These are phyloP conservation scores for Hanseniaspora uvarum DNA, from an alignment of 1,139 yeast species.

Conservation along the genomic window DNA sequence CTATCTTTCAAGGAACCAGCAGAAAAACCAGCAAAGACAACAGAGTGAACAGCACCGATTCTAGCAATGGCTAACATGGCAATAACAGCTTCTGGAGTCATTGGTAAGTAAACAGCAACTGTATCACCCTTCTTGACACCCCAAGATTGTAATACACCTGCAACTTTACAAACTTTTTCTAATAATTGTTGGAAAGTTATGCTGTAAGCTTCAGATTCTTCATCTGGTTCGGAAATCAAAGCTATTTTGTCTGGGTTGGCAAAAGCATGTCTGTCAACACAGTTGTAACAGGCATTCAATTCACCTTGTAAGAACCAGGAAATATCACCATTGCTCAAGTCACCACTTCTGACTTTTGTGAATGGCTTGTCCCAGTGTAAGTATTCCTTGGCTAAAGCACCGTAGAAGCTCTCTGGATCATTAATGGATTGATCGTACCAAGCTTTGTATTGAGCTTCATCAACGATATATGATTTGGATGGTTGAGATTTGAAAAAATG, in stretches of 20 bases:
- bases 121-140: constrained; percentile 91
- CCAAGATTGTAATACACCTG: constrained; percentile 76
- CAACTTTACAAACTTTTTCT: constrained; percentile 77
- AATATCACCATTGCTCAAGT: constrained; percentile 66
- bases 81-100: constrained; percentile 90
- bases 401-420: constrained; percentile 78
- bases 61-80: constrained; percentile 93
- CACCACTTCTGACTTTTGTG: constrained; percentile 60
- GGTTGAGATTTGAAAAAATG: constrained; percentile 71
- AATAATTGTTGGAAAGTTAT: constrained; percentile 81
- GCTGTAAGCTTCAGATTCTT: constrained; percentile 59
- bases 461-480: constrained; percentile 38
- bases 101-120: constrained; percentile 92
- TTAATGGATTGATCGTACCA: constrained; percentile 68
- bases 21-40: constrained; percentile 92
- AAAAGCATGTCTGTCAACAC: constrained; percentile 93
- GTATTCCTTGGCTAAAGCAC: constrained; percentile 66
- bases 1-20: constrained; percentile 89
- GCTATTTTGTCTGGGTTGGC: constrained; percentile 81
- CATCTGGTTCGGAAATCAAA: constrained; percentile 90
- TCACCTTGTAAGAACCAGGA: constrained; percentile 94
- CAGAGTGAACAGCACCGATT: constrained; percentile 93
- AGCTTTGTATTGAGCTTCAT: constrained; percentile 58
- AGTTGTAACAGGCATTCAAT: constrained; percentile 86
- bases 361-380: constrained; percentile 81